Percentiles rank a stretch among this genome's conserved stretches.
phyloP scores from a whole-genome alignment of 331 rosid species.

The Dryas integrifolia region DNA sequence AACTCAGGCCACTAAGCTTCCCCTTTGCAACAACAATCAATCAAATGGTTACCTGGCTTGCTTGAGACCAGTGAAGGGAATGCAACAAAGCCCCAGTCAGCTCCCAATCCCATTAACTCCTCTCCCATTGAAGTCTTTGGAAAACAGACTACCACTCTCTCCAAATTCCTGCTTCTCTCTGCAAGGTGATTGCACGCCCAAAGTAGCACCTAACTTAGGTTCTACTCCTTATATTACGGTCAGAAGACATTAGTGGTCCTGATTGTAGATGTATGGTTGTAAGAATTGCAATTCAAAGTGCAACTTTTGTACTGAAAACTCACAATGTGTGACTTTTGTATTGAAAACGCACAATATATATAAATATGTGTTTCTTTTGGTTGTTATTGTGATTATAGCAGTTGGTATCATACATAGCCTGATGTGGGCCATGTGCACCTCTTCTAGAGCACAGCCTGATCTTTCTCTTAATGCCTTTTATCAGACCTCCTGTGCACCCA shows the following conservation, averaged over 20 bases:
- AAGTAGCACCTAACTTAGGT: slow-evolving; percentile 31
- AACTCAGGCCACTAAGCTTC: slow-evolving; percentile 16
- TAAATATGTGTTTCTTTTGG: not conserved
- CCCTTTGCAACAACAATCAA: slow-evolving; percentile 6
- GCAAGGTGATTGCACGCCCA: slow-evolving; percentile 22
- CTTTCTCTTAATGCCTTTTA: too few species aligned
- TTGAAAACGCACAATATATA: not conserved
- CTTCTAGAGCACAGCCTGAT: too few species aligned
- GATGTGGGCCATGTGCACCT: too few species aligned
- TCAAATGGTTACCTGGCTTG: slow-evolving; percentile 12
- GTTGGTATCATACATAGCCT: too few species aligned
- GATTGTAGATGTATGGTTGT: slow-evolving; percentile 13
- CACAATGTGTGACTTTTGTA: not conserved
- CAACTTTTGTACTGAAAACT: slow-evolving; percentile 17
- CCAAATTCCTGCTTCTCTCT: slow-evolving; percentile 27
- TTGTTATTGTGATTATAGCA: not conserved
- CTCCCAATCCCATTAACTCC: slow-evolving; percentile 22
- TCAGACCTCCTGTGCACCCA: too few species aligned
- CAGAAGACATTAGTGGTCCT: slow-evolving; percentile 28
- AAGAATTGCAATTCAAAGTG: slow-evolving; percentile 2
- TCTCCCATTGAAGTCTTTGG: slow-evolving; percentile 31
- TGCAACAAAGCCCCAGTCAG: slow-evolving; percentile 18
- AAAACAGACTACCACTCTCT: slow-evolving; percentile 34
- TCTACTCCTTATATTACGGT: slow-evolving; percentile 38
- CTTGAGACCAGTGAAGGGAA: slow-evolving; percentile 16